Conservation (phyloP, 1,139 yeast species). For the Candida sanyaensis region DNA sequence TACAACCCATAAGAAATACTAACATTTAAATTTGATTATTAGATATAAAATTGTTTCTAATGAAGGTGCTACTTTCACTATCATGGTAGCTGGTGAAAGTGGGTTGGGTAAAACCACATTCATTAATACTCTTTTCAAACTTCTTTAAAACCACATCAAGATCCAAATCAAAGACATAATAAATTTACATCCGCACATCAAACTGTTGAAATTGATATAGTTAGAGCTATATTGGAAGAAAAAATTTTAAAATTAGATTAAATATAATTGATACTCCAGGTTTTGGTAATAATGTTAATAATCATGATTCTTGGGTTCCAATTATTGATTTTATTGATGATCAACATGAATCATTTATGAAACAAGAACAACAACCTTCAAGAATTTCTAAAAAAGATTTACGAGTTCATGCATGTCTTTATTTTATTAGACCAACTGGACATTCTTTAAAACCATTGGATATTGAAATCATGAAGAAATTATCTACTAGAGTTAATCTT, state of each 20-base stretch:
- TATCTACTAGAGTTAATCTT: constrained; percentile 86
- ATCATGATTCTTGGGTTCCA: constrained; percentile 91
- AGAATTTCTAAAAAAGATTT: constrained; percentile 73
- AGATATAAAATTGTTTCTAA: constrained; percentile 88
- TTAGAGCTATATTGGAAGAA: constrained; percentile 91
- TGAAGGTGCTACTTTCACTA: constrained; percentile 84
- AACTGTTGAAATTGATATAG: constrained; percentile 89
- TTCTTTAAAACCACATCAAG: constrained; percentile 62
- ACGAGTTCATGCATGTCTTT: constrained; percentile 93
- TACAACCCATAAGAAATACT: constrained; percentile 2
- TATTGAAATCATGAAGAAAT: constrained; percentile 87
- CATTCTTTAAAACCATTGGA: constrained; percentile 93
- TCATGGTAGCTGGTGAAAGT: constrained; percentile 96
- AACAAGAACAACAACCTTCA: constrained; percentile 93
- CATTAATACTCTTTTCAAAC: constrained; percentile 89
- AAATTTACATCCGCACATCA: constrained; percentile 65
- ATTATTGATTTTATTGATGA: constrained; percentile 93
- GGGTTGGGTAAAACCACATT: constrained; percentile 95
- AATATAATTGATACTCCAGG: constrained; percentile 97
- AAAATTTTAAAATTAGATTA: constrained; percentile 80
- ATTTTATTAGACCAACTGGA: constrained; percentile 95
- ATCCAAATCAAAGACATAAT: constrained; percentile 66
- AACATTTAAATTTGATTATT: constrained; percentile 3
- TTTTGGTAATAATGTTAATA: constrained; percentile 94
- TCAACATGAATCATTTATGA: constrained; percentile 92